Evolutionary conservation across 2,329 filamentous ascomycete genomes (phyloP), one percentile per base, ranked within the genome.

Genomic region (Penicillium sp.): DNA sequence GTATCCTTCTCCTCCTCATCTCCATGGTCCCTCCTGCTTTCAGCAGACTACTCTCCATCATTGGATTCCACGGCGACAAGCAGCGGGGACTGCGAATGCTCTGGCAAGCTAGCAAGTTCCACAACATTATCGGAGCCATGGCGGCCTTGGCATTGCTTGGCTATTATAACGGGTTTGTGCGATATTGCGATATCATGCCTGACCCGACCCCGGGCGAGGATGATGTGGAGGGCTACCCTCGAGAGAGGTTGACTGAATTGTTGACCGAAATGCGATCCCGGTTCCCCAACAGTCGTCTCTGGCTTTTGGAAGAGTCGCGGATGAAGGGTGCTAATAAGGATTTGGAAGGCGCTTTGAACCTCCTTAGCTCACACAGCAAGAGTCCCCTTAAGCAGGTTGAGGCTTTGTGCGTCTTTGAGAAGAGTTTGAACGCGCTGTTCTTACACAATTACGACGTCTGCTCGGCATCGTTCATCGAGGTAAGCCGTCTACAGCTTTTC

Each of bases 11-110:
- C 15, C 83, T 98, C 1, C 83, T 98, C 58, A 88, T 98, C n/a
- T 96, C 92, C 13, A 90, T 98, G 81, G 88, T 98, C 0, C 96
- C 95, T 0, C 95, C 95, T 0, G 88, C 93, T 0, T 97, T 98
- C 76, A 90, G 87, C n/a, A 90, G 88, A 59, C 85, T 99, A 1
- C 83, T 98, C 4, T 91, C 89, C 62, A 89, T 98, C 45, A 90
- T 97, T 33, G 95, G 95, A 1, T 98, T 98, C 79, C 89, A 87
- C 64, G 95, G 95, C 35, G 93, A 98, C 74, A 89, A 93, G 47
- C 88, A 92, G 64, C 85, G 89, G 42, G 95, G 93, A 10, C 84
- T 97, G 35, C 83, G 85, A 42, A 90, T 97, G 86, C 86, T 99
- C 4, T 99, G 95, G 95, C 89, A 91, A 74, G 91, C 92, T 13